These are phyloP conservation scores for Helicostylum pulchrum DNA, from an alignment of 192 early-diverging fungal species.

Conservation along the genomic window DNA sequence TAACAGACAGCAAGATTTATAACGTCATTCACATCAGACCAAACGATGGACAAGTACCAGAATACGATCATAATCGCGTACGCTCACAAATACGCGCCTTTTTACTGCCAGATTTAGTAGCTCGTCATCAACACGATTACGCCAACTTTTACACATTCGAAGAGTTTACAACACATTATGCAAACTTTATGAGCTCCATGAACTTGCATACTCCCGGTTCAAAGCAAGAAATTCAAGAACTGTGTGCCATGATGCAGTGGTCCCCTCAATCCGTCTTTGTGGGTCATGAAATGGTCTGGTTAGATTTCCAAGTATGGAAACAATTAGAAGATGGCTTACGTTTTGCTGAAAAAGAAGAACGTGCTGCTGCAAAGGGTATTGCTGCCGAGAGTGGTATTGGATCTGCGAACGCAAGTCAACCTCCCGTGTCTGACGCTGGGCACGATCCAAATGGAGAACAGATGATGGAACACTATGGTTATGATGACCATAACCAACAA, in stretches of 20 bases:
- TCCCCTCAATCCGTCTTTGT: constrained; percentile 45
- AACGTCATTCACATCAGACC: constrained; percentile 79
- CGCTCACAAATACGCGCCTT: constrained; percentile 66
- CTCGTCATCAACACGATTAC: constrained; percentile 69
- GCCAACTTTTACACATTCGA: constrained; percentile 65
- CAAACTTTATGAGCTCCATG: constrained; percentile 9
- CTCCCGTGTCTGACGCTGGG: not conserved
- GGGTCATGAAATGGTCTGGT: constrained; percentile 58
- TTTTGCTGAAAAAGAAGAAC: constrained; percentile 56
- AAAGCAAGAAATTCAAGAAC: constrained; percentile 34
- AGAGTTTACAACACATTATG: constrained; percentile 73
- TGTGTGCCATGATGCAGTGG: constrained; percentile 47
- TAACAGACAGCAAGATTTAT: constrained; percentile 77
- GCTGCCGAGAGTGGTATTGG: not conserved
- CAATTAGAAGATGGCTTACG: constrained; percentile 61
- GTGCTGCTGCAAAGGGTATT: constrained; percentile 34
- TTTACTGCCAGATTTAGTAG: constrained; percentile 68
- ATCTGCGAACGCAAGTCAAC: not conserved
- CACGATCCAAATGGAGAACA: not conserved
- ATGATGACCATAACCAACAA: not conserved
- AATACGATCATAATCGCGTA: constrained; percentile 58
- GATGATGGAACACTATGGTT: not conserved
- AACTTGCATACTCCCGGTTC: constrained; percentile 17
- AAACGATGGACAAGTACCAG: constrained; percentile 50
- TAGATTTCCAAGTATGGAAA: constrained; percentile 64